Evolutionary conservation across 1,284 basidiomycete genomes (phyloP).

Genomic region (Trametes versicolor): DNA sequence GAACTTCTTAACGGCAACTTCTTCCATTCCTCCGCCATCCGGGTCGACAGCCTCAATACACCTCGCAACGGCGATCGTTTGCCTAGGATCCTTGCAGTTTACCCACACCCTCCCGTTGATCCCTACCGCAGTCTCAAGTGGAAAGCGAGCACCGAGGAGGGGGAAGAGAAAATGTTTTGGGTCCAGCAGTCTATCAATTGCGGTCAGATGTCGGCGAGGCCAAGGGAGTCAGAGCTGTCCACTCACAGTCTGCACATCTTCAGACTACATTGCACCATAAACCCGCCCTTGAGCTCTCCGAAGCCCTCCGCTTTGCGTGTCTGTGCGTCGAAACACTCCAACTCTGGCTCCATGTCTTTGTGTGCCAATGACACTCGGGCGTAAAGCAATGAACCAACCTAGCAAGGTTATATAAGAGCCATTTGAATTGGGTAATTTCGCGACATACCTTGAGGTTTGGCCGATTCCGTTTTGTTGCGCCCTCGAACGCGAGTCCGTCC

Average conservation of each 20-base stretch:
- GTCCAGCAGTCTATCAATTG: constrained; percentile 69
- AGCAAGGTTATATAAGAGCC: not conserved
- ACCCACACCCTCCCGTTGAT: constrained; percentile 88
- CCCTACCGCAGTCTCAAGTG: constrained; percentile 82
- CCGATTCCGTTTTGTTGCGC: constrained; percentile 85
- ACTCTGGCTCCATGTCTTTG: constrained; percentile 90
- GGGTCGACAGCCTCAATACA: constrained; percentile 81
- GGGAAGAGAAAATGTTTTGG: constrained; percentile 80
- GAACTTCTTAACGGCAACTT: constrained; percentile 60
- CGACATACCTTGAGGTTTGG: constrained; percentile 79
- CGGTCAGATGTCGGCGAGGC: constrained; percentile 14
- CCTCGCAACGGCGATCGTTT: constrained; percentile 72
- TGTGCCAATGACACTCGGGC: constrained; percentile 87
- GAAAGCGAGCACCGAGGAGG: constrained; percentile 75
- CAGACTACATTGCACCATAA: constrained; percentile 78
- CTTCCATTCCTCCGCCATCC: constrained; percentile 65
- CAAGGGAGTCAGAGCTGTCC: no score
- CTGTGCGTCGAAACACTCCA: constrained; percentile 89
- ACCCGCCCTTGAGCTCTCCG: constrained; percentile 85
- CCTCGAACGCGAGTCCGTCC: constrained; percentile 87
- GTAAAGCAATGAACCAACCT: constrained; percentile 87
- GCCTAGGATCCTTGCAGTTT: constrained; percentile 70
- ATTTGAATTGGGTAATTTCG: constrained; percentile 5
- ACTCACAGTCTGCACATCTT: constrained; percentile 82
- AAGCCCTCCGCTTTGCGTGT: constrained; percentile 86